Conservation (phyloP, 2,329 filamentous ascomycete species). For the Pyrenophora seminiperda region DNA sequence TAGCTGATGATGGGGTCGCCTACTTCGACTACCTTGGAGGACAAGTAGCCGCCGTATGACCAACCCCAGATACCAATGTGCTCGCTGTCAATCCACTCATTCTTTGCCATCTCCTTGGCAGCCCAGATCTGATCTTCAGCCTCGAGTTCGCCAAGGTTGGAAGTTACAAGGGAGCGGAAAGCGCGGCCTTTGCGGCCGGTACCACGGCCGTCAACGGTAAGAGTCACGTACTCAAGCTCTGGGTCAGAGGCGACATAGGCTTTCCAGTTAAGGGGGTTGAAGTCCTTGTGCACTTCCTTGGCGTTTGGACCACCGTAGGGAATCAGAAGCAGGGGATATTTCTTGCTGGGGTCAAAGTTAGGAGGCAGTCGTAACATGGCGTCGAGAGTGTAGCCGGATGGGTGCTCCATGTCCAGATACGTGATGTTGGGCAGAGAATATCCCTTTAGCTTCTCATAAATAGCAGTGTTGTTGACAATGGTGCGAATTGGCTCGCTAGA, state of each 20-base stretch:
- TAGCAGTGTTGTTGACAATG: slow-evolving; percentile 64
- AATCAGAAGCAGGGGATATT: slow-evolving; percentile 70
- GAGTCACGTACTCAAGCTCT: slow-evolving; percentile 70
- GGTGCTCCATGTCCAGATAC: slow-evolving; percentile 66
- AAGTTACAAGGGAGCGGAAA: slow-evolving; percentile 64
- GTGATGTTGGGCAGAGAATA: slow-evolving; percentile 69
- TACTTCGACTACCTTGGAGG: slow-evolving; percentile 68
- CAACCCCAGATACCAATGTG: slow-evolving; percentile 72
- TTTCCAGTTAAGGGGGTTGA: slow-evolving; percentile 62
- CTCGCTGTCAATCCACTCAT: slow-evolving; percentile 61
- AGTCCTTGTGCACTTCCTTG: slow-evolving; percentile 65
- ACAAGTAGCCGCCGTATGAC: slow-evolving; percentile 71
- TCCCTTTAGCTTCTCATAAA: slow-evolving; percentile 60
- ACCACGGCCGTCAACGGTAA: slow-evolving; percentile 71
- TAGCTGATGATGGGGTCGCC: slow-evolving; percentile 66
- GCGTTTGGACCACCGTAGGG: slow-evolving; percentile 71
- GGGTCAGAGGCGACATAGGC: slow-evolving; percentile 70
- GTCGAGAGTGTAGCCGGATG: slow-evolving; percentile 65
- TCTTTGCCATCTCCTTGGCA: slow-evolving; percentile 60
- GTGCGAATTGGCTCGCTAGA: slow-evolving; percentile 61
- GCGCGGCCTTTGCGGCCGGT: slow-evolving; percentile 68
- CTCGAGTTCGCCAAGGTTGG: slow-evolving; percentile 67
- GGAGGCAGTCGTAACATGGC: slow-evolving; percentile 69
- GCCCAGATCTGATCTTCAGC: slow-evolving; percentile 71
- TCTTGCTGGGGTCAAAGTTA: slow-evolving; percentile 65